Percentiles rank a stretch among this genome's conserved stretches.
These are phyloP conservation scores for Raddia distichophylla DNA, from an alignment of 176 grass and related monocot genomes.

Conservation along the genomic window DNA sequence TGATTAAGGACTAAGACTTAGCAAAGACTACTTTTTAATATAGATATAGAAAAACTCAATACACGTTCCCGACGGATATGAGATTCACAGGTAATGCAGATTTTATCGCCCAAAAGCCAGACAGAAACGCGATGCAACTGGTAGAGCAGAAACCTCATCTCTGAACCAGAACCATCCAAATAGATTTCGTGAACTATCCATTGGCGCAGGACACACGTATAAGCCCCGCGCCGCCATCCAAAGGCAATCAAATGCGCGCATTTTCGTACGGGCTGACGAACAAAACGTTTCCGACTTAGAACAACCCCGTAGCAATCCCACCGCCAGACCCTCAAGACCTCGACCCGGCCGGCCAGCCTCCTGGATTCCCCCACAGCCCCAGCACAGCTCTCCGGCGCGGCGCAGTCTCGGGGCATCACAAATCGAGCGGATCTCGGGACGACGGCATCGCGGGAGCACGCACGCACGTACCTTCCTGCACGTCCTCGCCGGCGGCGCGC, in stretches of 20 bases:
- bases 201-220: not conserved
- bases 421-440: conserved; percentile 63
- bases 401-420: not conserved
- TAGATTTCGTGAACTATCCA: not conserved
- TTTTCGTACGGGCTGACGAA: conserved; percentile 33
- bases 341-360: not conserved
- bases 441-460: not conserved
- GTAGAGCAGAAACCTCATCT: conserved; percentile 13
- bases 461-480: conserved; percentile 75
- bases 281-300: conserved; percentile 8
- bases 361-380: conserved; percentile 16
- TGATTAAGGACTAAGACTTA: not conserved
- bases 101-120: conserved; percentile 18
- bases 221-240: not conserved
- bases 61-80: conserved; percentile 10
- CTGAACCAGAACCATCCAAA: not conserved
- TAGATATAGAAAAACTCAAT: not conserved
- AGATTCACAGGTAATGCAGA: not conserved
- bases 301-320: conserved; percentile 28
- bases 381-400: not conserved
- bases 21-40: not conserved
- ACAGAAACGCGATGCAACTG: not conserved
- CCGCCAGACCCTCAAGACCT: not conserved
- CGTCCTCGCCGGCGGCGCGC: conserved; percentile 80
- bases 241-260: conserved; percentile 26